These are phyloP conservation scores for Choiromyces venosus DNA, from an alignment of 495 filamentous ascomycete species.

Conservation along the genomic window DNA sequence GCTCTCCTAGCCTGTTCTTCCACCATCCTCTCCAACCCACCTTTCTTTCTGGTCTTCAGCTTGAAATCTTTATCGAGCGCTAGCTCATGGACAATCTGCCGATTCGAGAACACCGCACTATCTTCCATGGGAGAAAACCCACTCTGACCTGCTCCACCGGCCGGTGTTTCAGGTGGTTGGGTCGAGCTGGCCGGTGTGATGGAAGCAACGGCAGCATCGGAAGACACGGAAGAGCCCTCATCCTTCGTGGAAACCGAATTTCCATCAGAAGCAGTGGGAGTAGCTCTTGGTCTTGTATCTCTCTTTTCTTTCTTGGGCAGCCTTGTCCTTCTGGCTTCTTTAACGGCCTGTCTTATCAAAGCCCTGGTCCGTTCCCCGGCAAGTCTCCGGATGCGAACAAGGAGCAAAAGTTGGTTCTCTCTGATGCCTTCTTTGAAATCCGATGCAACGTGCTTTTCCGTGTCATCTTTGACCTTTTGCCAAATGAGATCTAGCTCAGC, in stretches of 20 bases:
- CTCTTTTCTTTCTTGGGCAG: slow-evolving; percentile 63
- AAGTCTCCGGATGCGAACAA: slow-evolving; percentile 83
- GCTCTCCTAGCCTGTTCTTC: slow-evolving; percentile 49
- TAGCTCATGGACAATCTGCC: slow-evolving; percentile 81
- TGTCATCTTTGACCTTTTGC: slow-evolving; percentile 90
- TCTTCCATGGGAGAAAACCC: slow-evolving; percentile 38
- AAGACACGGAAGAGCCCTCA: neutral
- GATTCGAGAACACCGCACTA: slow-evolving; percentile 51
- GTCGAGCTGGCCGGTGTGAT: slow-evolving; percentile 20
- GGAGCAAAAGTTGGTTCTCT: slow-evolving; percentile 83
- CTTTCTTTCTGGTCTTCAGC: slow-evolving; percentile 48
- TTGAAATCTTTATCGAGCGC: slow-evolving; percentile 82
- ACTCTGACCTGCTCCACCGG: slow-evolving; percentile 46
- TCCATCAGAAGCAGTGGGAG: slow-evolving; percentile 37
- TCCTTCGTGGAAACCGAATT: slow-evolving; percentile 24
- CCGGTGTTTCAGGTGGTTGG: slow-evolving; percentile 45
- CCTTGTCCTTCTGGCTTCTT: slow-evolving; percentile 66
- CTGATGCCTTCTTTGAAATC: slow-evolving; percentile 90
- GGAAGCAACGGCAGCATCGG: slow-evolving; percentile 5
- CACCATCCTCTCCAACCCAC: slow-evolving; percentile 49
- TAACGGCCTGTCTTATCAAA: slow-evolving; percentile 75
- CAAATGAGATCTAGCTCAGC: slow-evolving; percentile 92
- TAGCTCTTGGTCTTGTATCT: slow-evolving; percentile 63
- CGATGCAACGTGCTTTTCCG: slow-evolving; percentile 72
- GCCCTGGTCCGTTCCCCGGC: slow-evolving; percentile 78